Conservation (phyloP, 2,329 filamentous ascomycete species). For the Botrytis fragariae region DNA sequence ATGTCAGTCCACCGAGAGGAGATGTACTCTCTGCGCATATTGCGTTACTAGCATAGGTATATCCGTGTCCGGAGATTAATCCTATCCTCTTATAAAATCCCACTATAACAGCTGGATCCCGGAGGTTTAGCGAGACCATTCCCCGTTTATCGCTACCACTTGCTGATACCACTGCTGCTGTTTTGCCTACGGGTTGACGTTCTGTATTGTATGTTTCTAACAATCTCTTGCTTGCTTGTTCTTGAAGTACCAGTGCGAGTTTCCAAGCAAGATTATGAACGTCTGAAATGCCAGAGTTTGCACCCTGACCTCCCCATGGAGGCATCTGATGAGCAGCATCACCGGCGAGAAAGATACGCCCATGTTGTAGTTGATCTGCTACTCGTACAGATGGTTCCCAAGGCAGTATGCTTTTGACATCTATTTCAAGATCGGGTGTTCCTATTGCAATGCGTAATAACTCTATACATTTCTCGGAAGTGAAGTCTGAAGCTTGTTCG, state of each 20-base stretch:
- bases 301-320: conserved; percentile 46
- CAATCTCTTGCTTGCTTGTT: conserved; percentile 29
- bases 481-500: conserved; percentile 28
- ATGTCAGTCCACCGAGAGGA: conserved; percentile 31
- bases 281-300: conserved; percentile 42
- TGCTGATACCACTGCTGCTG: conserved; percentile 22
- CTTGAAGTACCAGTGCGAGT: conserved; percentile 39
- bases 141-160: conserved; percentile 21
- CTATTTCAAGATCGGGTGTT: conserved; percentile 29
- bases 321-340: conserved; percentile 51
- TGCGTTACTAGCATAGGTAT: conserved; percentile 21
- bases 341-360: conserved; percentile 45
- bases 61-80: conserved; percentile 23
- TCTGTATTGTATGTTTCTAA: conserved; percentile 44
- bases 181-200: conserved; percentile 39
- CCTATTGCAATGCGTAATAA: conserved; percentile 38
- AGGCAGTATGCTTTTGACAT: conserved; percentile 39
- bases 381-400: conserved; percentile 39
- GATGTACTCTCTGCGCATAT: conserved; percentile 22
- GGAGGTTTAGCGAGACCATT: conserved; percentile 17
- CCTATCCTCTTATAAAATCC: conserved; percentile 10
- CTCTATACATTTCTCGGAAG: conserved; percentile 28
- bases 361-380: conserved; percentile 34
- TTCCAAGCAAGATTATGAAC: conserved; percentile 47
- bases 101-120: neutral